Conservation (phyloP, 2,329 filamentous ascomycete genomes). For the Xylaria sp. region DNA sequence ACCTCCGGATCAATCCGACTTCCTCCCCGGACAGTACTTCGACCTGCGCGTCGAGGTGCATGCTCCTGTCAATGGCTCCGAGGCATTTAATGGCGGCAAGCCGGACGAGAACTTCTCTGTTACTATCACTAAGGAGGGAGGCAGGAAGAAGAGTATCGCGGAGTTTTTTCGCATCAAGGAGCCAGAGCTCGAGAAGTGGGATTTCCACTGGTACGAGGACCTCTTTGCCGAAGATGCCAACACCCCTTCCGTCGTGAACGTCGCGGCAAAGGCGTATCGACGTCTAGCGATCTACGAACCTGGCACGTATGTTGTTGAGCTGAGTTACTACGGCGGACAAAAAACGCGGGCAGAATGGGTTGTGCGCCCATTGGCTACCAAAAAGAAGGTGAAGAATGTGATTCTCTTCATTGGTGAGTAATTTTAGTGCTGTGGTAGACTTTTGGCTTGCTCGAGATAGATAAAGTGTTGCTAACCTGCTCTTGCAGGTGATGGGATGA, state of each 20-base stretch:
- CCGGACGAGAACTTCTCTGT: conserved; percentile 81
- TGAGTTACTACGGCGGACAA: conserved; percentile 78
- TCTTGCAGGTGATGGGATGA: conserved; percentile 65
- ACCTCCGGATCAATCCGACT: conserved; percentile 76
- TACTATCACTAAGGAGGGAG: conserved; percentile 74
- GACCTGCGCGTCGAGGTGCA: conserved; percentile 86
- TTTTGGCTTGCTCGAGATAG: neutral
- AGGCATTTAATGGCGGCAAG: conserved; percentile 74
- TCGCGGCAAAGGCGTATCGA: conserved; percentile 81
- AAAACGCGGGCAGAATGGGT: conserved; percentile 80
- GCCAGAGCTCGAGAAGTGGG: conserved; percentile 80
- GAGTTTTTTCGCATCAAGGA: conserved; percentile 77
- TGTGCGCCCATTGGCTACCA: conserved; percentile 74
- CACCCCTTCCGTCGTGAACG: conserved; percentile 78
- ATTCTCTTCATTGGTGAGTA: conserved; percentile 81
- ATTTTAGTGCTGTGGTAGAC: neutral
- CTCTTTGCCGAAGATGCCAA: conserved; percentile 79
- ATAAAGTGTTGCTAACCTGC: conserved; percentile 5
- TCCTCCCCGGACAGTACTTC: conserved; percentile 84
- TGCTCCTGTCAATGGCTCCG: conserved; percentile 82
- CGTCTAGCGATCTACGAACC: conserved; percentile 80
- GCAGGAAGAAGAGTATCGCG: conserved; percentile 63
- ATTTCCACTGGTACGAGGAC: conserved; percentile 87
- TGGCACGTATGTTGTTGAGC: conserved; percentile 79
- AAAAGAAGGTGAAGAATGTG: conserved; percentile 84